Evolutionary conservation across 106 monocot genomes (phyloP), one percentile per base, ranked within the genome.

Genomic region (Apostasia ramifera): DNA sequence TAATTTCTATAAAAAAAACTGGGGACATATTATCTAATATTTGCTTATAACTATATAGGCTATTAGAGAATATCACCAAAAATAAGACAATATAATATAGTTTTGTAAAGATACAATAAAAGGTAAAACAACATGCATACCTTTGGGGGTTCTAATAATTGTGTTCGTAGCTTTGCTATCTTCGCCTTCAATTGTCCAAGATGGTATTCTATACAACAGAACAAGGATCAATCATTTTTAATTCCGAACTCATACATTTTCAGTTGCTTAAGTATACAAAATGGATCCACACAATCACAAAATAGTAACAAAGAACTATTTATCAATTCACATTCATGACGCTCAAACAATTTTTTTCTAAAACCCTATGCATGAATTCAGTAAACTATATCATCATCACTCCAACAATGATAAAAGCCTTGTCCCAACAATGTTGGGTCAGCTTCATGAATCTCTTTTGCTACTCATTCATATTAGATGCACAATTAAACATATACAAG

Each of bases 161-260:
- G 98, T 48, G 98, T 98, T 66, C 98, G 90, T 67, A 98, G 71
- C 70, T 98, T 98, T 75, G 98, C 98, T 80, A 98, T 74, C 66
- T 98, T 98, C 50, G 98, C 93, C 73, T 98, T 98, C 37, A 98
- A 85, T 75, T 98, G 98, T 62, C 98, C 98, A 69, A 98, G 93
- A 88, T 98, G 98, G 59, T 98, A 98, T 69, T 98, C 98, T 98
- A 77, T 42, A 72, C 72, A 40, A 74, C 12, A 62, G 47, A 55
- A 59, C 7, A 65, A 38, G 14, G 8, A 66, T 47, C 26, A 8
- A 41, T 12, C 44, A 47, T 45, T 4, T 64, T 64, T 64, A 64
- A 4, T 42, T 7, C 47, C 0, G 14, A 64, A 42, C 47, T 47
- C 14, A 45, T 44, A 42, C 47, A 26, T 47, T 61, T 61, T 61